Base-by-base conservation (phyloP, 148 eudicot species). In the Chenopodium album region DNA sequence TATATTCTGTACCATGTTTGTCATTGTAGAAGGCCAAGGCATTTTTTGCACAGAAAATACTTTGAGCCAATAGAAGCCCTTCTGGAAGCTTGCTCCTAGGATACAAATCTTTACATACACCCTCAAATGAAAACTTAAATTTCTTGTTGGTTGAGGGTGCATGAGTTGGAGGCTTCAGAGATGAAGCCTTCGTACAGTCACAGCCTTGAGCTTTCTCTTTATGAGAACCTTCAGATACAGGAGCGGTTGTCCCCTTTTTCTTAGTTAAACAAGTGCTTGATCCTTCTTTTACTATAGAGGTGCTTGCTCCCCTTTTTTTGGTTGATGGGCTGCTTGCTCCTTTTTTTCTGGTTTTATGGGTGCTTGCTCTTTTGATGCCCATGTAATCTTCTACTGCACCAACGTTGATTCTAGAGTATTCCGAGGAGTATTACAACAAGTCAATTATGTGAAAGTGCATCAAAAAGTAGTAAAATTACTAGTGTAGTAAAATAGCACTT, bases 31-130 rank as follows among this genome's bases (percentile, higher is more conserved):
- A 31, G 17, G 5, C 44, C 41, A 70, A 32, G 22, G 44, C 23
- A 31, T 44, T 19, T 70, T 34, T 70, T 11, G 73, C 73, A 31
- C 73, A 70, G 73, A 11, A 70, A 29, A 70, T 31, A 34, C 22
- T 70, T 70, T 70, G 73, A 70, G 73, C 44, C 41, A 32, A 34
- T 9, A 29, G 44, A 70, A 70, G 73, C 22, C 22, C 73, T 70
- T 70, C 46, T 34, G 73, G 73, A 70, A 70, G 11, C 20, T 31
- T 70, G 44, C 22, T 9, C 46, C 22, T 13, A 4, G 41, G 41
- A 70, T 13, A 31, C 1, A 70, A 70, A 29, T 32, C 22, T 31
- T 70, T 44, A 70, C 44, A 31, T 13, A 29, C 11, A 70, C 20
- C 19, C 22, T 16, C 4, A 70, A 29, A 70, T 14, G 22, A 12